phyloP scores from a whole-genome alignment of 2,329 filamentous ascomycete genomes.

The Bipolaris victoriae region DNA sequence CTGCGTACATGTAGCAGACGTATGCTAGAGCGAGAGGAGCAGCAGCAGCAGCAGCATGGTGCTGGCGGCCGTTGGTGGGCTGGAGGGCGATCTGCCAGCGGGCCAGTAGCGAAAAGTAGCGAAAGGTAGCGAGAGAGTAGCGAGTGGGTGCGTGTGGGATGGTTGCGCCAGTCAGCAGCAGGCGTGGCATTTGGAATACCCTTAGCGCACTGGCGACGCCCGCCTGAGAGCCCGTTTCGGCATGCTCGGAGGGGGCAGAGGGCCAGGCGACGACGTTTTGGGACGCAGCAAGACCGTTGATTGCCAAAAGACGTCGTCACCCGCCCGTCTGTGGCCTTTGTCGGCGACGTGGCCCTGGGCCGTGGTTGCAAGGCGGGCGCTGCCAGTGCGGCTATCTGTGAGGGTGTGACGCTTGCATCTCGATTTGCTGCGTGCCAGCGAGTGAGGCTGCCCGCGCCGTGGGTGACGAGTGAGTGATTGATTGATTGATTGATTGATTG shows the following conservation, averaged over 20 bases:
- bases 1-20: no score
- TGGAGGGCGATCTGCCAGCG: conserved; percentile 24
- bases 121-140: conserved; percentile 19
- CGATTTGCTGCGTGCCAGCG: conserved; percentile 11
- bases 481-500: no score
- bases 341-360: conserved; percentile 9
- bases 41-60: background rate
- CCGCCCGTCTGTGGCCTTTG: background rate
- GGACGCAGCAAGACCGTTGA: conserved; percentile 20
- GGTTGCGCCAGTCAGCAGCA: conserved; percentile 17
- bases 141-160: conserved; percentile 26
- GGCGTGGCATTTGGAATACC: conserved; percentile 31
- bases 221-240: conserved; percentile 17
- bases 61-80: conserved; percentile 27
- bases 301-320: conserved; percentile 10
- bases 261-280: conserved; percentile 21
- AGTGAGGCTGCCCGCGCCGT: conserved; percentile 8
- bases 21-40: background rate
- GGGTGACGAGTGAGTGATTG: no score
- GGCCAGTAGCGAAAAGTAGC: conserved; percentile 24
- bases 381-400: conserved; percentile 17
- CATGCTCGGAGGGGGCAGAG: conserved; percentile 2
- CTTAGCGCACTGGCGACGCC: conserved; percentile 9
- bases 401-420: conserved; percentile 20
- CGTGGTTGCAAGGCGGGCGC: conserved; percentile 1